Percentiles rank a stretch among this genome's conserved stretches.
phyloP scores from a whole-genome alignment of 1,284 basidiomycete genomes.

The Trichosporon sp. region DNA sequence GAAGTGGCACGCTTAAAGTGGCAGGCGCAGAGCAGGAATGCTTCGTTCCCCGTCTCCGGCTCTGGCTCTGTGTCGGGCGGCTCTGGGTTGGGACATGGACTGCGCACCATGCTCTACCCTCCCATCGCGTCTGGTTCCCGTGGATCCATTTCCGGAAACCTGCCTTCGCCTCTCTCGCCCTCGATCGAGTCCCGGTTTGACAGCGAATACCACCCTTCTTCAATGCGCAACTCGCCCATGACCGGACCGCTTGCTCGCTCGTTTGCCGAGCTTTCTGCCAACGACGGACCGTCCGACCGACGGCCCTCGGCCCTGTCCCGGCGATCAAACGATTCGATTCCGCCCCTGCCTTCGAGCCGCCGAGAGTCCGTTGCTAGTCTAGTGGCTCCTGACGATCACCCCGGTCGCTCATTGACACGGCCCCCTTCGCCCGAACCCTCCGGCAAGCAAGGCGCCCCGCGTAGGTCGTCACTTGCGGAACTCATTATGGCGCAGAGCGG shows the following conservation, averaged over 20 bases:
- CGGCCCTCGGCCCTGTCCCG: conserved; percentile 31
- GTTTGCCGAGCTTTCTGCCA: conserved; percentile 47
- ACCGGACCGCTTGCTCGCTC: conserved; percentile 46
- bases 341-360: conserved; percentile 11
- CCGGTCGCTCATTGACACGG: conserved; percentile 33
- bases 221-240: conserved; percentile 43
- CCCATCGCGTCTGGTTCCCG: conserved; percentile 37
- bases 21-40: conserved; percentile 51
- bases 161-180: conserved; percentile 30
- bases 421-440: conserved; percentile 40
- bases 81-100: conserved; percentile 24
- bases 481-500: conserved; percentile 49
- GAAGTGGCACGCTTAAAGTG: conserved; percentile 49
- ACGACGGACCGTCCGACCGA: conserved; percentile 36
- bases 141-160: conserved; percentile 34
- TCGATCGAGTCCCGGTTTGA: conserved; percentile 28
- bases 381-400: conserved; percentile 16
- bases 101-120: conserved; percentile 38
- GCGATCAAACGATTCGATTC: conserved; percentile 30
- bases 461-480: conserved; percentile 48
- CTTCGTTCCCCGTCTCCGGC: conserved; percentile 42
- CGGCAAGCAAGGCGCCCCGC: conserved; percentile 18
- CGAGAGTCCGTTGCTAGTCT: conserved; percentile 3
- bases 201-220: conserved; percentile 7
- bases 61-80: conserved; percentile 31